These are phyloP conservation scores for Lactuca sativa DNA, from an alignment of 129 eudicot genomes.

Conservation along the genomic window DNA sequence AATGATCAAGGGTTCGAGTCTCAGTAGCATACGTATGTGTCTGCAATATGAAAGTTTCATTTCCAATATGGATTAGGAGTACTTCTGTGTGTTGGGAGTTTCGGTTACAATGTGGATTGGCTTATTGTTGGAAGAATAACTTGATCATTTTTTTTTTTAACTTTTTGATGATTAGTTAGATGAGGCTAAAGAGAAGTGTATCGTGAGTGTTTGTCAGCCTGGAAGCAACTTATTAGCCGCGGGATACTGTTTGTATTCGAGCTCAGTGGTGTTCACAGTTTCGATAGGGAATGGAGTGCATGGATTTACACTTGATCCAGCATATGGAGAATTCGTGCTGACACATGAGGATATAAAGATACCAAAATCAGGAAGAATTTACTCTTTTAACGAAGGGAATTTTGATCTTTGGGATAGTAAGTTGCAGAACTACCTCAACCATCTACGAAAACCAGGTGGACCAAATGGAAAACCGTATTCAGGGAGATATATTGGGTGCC, in stretches of 20 bases:
- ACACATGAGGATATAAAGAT: constrained; percentile 83
- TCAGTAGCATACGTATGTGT: not conserved
- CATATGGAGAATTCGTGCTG: constrained; percentile 82
- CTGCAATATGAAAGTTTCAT: not conserved
- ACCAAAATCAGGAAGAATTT: constrained; percentile 72
- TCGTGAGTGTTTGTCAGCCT: constrained; percentile 87
- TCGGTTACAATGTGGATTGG: not conserved
- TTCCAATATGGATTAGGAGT: not conserved
- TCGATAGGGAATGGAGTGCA: constrained; percentile 81
- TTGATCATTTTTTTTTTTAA: not conserved
- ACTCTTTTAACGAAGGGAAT: constrained; percentile 93
- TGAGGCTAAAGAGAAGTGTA: constrained; percentile 68
- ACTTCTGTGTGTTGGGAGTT: not conserved
- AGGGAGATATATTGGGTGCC: constrained; percentile 85
- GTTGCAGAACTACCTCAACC: constrained; percentile 67
- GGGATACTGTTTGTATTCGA: constrained; percentile 90
- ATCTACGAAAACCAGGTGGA: constrained; percentile 74
- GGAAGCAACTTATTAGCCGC: constrained; percentile 90
- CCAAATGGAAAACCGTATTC: constrained; percentile 87
- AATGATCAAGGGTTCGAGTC: not conserved
- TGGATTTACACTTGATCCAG: constrained; percentile 77
- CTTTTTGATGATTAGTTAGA: constrained; percentile 42
- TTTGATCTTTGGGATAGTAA: constrained; percentile 73
- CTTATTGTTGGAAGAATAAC: not conserved
- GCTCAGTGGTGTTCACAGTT: constrained; percentile 77